Percentiles rank a stretch among this genome's conserved stretches.
Evolutionary conservation across 805 yeast genomes (phyloP).

Genomic region (Candida bentonensis): DNA sequence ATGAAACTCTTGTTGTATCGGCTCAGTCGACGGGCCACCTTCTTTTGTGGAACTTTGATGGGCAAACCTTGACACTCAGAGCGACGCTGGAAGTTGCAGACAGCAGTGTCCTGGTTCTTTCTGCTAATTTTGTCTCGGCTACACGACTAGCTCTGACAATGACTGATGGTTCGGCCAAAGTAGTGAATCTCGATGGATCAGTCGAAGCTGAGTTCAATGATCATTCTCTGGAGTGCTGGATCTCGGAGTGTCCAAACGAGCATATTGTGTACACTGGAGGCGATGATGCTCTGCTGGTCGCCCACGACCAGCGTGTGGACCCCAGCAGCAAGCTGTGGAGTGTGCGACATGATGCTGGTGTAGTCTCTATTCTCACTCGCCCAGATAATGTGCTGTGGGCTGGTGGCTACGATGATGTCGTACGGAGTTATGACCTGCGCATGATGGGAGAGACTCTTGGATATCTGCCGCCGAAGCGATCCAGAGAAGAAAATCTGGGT

Average conservation of each 20-base stretch:
- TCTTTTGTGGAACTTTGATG: conserved; percentile 40
- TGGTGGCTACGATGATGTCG: conserved; percentile 81
- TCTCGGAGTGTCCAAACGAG: conserved; percentile 46
- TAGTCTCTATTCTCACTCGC: conserved; percentile 61
- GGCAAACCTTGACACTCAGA: conserved; percentile 10
- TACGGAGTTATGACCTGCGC: conserved; percentile 58
- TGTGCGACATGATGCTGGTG: conserved; percentile 75
- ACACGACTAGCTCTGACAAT: conserved; percentile 39
- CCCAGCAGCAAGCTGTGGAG: conserved; percentile 9
- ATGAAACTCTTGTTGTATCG: conserved; percentile 34
- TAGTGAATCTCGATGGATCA: conserved; percentile 29
- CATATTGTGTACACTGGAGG: conserved; percentile 68
- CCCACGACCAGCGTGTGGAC: conserved; percentile 48
- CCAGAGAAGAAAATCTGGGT: conserved; percentile 39
- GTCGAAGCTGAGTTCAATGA: conserved; percentile 16
- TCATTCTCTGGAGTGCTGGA: conserved; percentile 84
- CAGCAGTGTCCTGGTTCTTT: conserved; percentile 40
- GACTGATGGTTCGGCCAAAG: conserved; percentile 43
- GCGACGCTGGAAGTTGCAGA: conserved; percentile 35
- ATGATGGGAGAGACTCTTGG: conserved; percentile 29
- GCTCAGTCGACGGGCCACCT: conserved; percentile 77
- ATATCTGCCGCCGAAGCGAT: conserved; percentile 36
- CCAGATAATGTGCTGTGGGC: conserved; percentile 43
- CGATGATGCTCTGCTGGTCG: conserved; percentile 66
- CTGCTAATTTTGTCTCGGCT: conserved; percentile 42